Conservation (phyloP, 2,329 filamentous ascomycete species). For the Fusarium xylarioides region DNA sequence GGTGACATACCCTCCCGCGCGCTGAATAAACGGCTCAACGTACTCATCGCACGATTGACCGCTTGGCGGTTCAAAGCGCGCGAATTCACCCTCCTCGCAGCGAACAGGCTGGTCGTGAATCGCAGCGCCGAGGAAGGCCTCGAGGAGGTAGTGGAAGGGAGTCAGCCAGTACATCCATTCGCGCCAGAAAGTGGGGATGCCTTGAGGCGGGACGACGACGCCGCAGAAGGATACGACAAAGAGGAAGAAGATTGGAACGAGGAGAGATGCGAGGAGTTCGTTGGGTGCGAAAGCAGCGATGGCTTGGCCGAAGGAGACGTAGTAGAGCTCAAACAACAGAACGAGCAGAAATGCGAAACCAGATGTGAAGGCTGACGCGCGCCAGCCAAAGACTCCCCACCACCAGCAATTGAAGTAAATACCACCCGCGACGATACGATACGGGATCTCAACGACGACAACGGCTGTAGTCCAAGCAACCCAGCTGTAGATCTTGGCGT, state of each 20-base stretch:
- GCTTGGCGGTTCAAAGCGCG: conserved; percentile 66
- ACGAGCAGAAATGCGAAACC: conserved; percentile 71
- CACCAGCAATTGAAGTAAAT: conserved; percentile 64
- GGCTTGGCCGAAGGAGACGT: conserved; percentile 71
- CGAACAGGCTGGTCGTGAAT: conserved; percentile 63
- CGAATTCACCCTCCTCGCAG: conserved; percentile 66
- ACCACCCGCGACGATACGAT: conserved; percentile 70
- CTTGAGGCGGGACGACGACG: conserved; percentile 69
- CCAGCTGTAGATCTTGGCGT: conserved; percentile 85
- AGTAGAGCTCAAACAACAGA: conserved; percentile 73
- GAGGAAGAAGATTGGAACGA: conserved; percentile 75
- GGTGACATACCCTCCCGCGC: conserved; percentile 68
- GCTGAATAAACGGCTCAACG: conserved; percentile 59
- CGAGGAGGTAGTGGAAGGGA: conserved; percentile 73
- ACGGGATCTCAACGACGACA: conserved; percentile 76
- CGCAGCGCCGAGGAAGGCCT: conserved; percentile 66
- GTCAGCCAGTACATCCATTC: conserved; percentile 73
- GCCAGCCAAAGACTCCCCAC: conserved; percentile 59
- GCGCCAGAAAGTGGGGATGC: conserved; percentile 70
- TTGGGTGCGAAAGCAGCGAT: conserved; percentile 75
- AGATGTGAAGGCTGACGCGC: conserved; percentile 62
- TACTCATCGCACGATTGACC: conserved; percentile 70
- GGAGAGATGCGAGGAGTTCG: conserved; percentile 70
- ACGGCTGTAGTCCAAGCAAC: conserved; percentile 72
- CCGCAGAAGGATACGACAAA: conserved; percentile 77